These are phyloP conservation scores for Colletotrichum godetiae DNA, from an alignment of 2,329 filamentous ascomycete genomes.

Conservation along the genomic window DNA sequence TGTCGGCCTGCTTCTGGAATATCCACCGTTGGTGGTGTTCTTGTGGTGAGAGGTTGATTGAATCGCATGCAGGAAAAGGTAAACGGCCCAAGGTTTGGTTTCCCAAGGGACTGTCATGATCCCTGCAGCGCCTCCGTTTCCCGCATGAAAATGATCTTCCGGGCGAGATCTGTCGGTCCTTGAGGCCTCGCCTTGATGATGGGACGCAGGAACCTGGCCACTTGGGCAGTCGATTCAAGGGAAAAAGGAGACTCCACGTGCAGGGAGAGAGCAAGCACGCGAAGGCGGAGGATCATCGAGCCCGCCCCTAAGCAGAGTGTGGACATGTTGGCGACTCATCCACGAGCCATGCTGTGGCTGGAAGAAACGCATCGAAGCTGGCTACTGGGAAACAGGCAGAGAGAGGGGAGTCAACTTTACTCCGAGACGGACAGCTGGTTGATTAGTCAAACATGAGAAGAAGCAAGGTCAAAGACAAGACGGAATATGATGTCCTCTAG, in stretches of 20 bases:
- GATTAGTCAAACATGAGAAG: slow-evolving; percentile 1
- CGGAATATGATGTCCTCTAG: neutral
- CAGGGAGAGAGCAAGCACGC: neutral
- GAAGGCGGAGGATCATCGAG: slow-evolving; percentile 21
- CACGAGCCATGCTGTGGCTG: slow-evolving; percentile 20
- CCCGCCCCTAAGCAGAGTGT: neutral
- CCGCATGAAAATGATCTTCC: slow-evolving; percentile 17
- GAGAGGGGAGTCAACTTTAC: neutral
- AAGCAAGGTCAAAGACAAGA: neutral
- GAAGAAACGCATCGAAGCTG: neutral
- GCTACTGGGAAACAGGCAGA: neutral
- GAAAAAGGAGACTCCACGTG: neutral
- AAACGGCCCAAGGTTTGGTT: slow-evolving; percentile 18
- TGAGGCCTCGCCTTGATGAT: neutral
- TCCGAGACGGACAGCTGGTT: neutral
- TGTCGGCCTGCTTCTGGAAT: slow-evolving; percentile 18
- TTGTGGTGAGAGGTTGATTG: slow-evolving; percentile 33
- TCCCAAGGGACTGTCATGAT: slow-evolving; percentile 23
- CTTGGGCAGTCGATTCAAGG: neutral
- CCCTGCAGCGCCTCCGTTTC: slow-evolving; percentile 10
- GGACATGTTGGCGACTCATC: neutral
- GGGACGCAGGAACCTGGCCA: neutral
- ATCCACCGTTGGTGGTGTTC: slow-evolving; percentile 23
- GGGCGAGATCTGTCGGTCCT: slow-evolving; percentile 7
- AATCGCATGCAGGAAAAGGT: neutral